Percentiles rank a stretch among this genome's conserved stretches.
phyloP scores from a whole-genome alignment of 2,329 filamentous ascomycete genomes.

The Cladosporium sp. region DNA sequence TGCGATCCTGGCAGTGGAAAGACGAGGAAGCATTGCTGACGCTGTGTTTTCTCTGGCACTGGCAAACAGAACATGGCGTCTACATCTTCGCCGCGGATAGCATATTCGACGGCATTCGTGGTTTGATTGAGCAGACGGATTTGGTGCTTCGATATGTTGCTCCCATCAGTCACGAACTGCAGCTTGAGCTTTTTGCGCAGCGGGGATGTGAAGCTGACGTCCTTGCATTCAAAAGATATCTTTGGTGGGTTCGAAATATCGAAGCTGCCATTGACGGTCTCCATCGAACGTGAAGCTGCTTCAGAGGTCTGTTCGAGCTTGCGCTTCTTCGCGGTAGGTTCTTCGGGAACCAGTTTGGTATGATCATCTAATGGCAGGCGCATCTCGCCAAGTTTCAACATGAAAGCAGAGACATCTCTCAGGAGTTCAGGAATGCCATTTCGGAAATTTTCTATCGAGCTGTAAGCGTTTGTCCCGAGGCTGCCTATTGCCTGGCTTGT shows the following conservation, averaged over 20 bases:
- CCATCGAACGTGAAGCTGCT: neutral
- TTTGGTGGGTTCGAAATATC: slow-evolving; percentile 29
- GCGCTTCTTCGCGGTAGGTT: slow-evolving; percentile 45
- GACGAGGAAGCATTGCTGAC: slow-evolving; percentile 60
- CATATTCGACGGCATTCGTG: slow-evolving; percentile 32
- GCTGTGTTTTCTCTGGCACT: slow-evolving; percentile 60
- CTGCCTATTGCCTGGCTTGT: no score
- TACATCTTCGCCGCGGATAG: slow-evolving; percentile 48
- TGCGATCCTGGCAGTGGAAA: slow-evolving; percentile 51
- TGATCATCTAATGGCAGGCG: neutral
- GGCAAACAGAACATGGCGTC: slow-evolving; percentile 59
- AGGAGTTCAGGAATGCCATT: slow-evolving; percentile 6
- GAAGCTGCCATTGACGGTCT: slow-evolving; percentile 12
- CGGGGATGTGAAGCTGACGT: slow-evolving; percentile 59
- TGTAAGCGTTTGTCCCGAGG: neutral
- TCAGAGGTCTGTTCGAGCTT: slow-evolving; percentile 42
- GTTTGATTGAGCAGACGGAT: slow-evolving; percentile 26
- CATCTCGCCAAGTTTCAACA: neutral
- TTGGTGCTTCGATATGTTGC: slow-evolving; percentile 22
- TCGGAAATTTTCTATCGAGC: neutral
- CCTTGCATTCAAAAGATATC: slow-evolving; percentile 43
- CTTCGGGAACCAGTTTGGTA: slow-evolving; percentile 10
- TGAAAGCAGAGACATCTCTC: slow-evolving; percentile 3
- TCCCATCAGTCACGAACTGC: slow-evolving; percentile 44
- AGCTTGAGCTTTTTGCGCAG: slow-evolving; percentile 61